These are phyloP conservation scores for Arabidopsis lyrata DNA, from an alignment of 441 rosid genomes.

Conservation along the genomic window DNA sequence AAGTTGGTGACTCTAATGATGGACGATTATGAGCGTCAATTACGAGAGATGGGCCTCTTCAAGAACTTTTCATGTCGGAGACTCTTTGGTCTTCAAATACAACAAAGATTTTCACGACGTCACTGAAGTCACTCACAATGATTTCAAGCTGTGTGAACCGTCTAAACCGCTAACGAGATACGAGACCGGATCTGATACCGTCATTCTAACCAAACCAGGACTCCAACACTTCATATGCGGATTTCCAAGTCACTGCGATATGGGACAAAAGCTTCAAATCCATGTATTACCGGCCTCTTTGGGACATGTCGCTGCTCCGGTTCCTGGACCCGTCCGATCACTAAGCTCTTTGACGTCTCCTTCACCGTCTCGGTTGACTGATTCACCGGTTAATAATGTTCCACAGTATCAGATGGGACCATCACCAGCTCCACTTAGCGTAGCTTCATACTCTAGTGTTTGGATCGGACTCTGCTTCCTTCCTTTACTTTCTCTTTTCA, in stretches of 20 bases:
- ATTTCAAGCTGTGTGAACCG: constrained; percentile 7
- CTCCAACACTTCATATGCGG: constrained; percentile 34
- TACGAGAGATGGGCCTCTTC: constrained; percentile 27
- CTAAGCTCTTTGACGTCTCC: constrained; percentile 5
- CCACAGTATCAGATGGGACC: constrained; percentile 28
- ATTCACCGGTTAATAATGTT: constrained; percentile 6
- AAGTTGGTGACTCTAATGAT: constrained; percentile 23
- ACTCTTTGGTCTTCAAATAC: constrained; percentile 33
- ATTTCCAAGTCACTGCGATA: constrained; percentile 24
- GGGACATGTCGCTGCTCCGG: constrained; percentile 23
- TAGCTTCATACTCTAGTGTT: constrained; percentile 22
- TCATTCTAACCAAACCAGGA: constrained; percentile 30
- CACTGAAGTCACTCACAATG: constrained; percentile 4
- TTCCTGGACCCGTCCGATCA: constrained; percentile 20
- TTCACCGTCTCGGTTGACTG: constrained; percentile 13
- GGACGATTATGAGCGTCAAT: constrained; percentile 25
- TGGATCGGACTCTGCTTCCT: constrained; percentile 17
- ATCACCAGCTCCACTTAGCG: constrained; percentile 27
- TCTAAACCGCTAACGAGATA: constrained; percentile 14
- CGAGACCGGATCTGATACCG: constrained; percentile 26
- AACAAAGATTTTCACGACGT: constrained; percentile 22
- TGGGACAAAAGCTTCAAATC: constrained; percentile 36
- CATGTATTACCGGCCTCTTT: constrained; percentile 20
- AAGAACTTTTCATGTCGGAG: constrained; percentile 29
- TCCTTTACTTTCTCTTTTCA: background rate